A percentile compares a stretch with the other conserved stretches of the same genome.
Evolutionary conservation across 257 asterid genomes (phyloP).

Genomic region (Vinca minor): DNA sequence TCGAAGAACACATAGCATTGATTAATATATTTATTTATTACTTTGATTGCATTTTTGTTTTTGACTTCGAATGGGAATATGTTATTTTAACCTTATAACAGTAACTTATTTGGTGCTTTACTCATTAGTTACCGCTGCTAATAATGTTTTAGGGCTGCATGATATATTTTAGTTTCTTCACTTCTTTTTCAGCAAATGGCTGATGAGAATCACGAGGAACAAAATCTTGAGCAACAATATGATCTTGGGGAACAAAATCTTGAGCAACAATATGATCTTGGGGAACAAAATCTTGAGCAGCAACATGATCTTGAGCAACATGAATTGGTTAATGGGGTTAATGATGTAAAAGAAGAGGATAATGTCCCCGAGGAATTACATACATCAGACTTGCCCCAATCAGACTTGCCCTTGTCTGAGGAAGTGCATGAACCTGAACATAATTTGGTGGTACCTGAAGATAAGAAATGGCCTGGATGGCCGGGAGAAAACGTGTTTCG

Average conservation of each 20-base stretch:
- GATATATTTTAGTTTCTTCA: background rate
- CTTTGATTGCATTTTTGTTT: background rate
- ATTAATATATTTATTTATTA: background rate
- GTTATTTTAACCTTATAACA: background rate
- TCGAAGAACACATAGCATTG: no score
- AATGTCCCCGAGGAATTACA: conserved; percentile 25
- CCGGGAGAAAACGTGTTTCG: conserved; percentile 74
- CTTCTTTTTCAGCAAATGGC: conserved; percentile 34
- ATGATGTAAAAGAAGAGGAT: conserved; percentile 24
- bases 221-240: no score
- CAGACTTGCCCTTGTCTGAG: conserved; percentile 30
- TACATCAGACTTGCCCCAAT: conserved; percentile 25
- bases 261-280: no score
- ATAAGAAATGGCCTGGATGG: conserved; percentile 81
- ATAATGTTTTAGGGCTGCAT: background rate
- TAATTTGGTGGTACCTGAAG: conserved; percentile 35
- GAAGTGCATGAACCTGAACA: conserved; percentile 29
- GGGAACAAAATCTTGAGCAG: conserved; percentile 23
- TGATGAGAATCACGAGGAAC: no score
- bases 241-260: no score
- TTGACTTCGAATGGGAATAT: background rate
- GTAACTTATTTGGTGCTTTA: background rate
- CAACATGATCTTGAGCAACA: no score
- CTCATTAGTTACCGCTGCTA: background rate
- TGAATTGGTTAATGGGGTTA: conserved; percentile 11